Evolutionary conservation across 2,329 filamentous ascomycete genomes (phyloP).

Genomic region (Aspergillus luchuensis): DNA sequence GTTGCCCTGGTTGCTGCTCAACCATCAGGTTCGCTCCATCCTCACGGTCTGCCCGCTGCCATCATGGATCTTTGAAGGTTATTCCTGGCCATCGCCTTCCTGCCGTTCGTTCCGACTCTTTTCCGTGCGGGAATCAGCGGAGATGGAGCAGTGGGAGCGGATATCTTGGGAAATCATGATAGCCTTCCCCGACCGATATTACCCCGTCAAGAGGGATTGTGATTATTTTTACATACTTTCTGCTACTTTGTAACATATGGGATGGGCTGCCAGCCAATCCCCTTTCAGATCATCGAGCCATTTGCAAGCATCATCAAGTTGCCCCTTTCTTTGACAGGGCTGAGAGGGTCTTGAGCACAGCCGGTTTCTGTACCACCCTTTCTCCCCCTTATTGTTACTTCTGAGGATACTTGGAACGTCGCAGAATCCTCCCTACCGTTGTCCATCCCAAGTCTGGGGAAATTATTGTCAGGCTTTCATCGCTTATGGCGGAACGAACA

Average conservation of each 20-base stretch:
- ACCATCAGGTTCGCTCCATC: neutral
- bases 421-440: neutral
- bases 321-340: slow-evolving; percentile 3
- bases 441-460: neutral
- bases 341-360: neutral
- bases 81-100: neutral
- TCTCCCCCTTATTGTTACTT: neutral
- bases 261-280: slow-evolving; percentile 7
- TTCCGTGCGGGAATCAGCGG: neutral
- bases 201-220: neutral
- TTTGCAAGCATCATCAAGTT: neutral
- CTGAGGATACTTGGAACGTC: neutral
- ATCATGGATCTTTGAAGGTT: neutral
- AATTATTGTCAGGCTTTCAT: neutral
- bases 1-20: neutral
- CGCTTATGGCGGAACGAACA: slow-evolving; percentile 8
- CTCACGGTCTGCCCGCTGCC: neutral
- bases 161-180: neutral
- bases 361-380: neutral
- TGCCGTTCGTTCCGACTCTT: neutral
- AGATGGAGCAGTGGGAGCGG: neutral
- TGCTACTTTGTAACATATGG: neutral
- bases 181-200: neutral
- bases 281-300: neutral
- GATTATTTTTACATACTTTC: too few relatives aligned